A percentile compares a stretch with the other conserved stretches of the same genome.
Conservation (phyloP, 805 yeast genomes). For the Candida orba region DNA sequence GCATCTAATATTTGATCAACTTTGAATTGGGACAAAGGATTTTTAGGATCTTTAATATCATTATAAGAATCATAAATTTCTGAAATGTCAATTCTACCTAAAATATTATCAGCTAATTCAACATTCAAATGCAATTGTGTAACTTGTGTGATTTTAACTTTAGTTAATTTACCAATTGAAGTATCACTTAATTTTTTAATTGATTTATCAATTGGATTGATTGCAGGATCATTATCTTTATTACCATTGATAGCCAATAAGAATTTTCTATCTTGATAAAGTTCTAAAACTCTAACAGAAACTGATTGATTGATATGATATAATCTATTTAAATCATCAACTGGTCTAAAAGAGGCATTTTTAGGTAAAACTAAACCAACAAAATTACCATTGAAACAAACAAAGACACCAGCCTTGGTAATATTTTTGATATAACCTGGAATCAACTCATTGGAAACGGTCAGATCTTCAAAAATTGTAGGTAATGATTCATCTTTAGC, state of each 20-base stretch:
- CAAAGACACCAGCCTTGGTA: conserved; percentile 76
- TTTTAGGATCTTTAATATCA: conserved; percentile 48
- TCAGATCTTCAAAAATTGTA: conserved; percentile 48
- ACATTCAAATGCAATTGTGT: conserved; percentile 72
- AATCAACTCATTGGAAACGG: conserved; percentile 38
- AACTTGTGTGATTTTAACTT: conserved; percentile 52
- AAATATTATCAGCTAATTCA: conserved; percentile 65
- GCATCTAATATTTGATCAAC: conserved; percentile 53
- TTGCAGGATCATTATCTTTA: conserved; percentile 22
- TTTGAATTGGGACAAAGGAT: conserved; percentile 54
- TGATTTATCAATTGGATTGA: conserved; percentile 55
- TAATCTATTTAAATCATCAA: conserved; percentile 44
- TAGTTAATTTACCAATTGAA: conserved; percentile 52
- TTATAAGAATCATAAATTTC: conserved; percentile 50
- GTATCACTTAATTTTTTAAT: conserved; percentile 44
- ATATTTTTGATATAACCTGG: conserved; percentile 75
- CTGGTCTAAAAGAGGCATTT: conserved; percentile 50
- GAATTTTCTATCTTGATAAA: conserved; percentile 67
- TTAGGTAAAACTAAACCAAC: conserved; percentile 80
- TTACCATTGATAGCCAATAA: conserved; percentile 51
- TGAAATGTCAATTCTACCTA: conserved; percentile 73
- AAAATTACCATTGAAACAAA: conserved; percentile 70
- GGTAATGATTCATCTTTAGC: conserved; percentile 54
- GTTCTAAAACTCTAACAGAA: conserved; percentile 53
- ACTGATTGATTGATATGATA: conserved; percentile 68